These are phyloP conservation scores for Aspergillus versicolor DNA, from an alignment of 2,329 filamentous ascomycete species.

Conservation along the genomic window DNA sequence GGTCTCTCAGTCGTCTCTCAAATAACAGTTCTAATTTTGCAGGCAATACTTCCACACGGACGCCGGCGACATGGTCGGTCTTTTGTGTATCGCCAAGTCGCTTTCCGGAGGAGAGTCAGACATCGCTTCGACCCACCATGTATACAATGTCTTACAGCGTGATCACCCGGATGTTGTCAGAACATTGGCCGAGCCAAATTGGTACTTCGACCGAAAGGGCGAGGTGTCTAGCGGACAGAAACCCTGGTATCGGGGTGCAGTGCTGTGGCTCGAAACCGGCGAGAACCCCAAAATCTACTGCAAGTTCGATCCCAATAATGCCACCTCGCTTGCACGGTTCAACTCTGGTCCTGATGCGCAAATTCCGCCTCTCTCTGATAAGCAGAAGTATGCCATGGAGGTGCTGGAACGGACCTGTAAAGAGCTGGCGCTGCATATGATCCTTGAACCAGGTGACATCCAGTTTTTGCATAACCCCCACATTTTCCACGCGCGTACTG, in stretches of 20 bases:
- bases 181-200: slow-evolving; percentile 72
- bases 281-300: slow-evolving; percentile 65
- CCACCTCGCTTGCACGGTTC: slow-evolving; percentile 69
- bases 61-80: slow-evolving; percentile 76
- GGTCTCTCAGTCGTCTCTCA: slow-evolving; percentile 7
- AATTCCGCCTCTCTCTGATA: slow-evolving; percentile 26
- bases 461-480: slow-evolving; percentile 29
- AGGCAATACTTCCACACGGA: slow-evolving; percentile 84
- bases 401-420: slow-evolving; percentile 26
- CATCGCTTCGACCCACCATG: slow-evolving; percentile 72
- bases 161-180: slow-evolving; percentile 77
- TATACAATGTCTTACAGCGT: slow-evolving; percentile 76
- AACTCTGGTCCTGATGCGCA: slow-evolving; percentile 49
- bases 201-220: slow-evolving; percentile 92
- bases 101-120: slow-evolving; percentile 83
- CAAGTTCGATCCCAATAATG: slow-evolving; percentile 76
- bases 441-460: slow-evolving; percentile 28
- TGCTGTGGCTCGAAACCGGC: slow-evolving; percentile 73
- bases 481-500: slow-evolving; percentile 29
- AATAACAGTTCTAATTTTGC: background rate
- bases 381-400: slow-evolving; percentile 26
- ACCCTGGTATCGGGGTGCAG: slow-evolving; percentile 68
- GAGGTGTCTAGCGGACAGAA: slow-evolving; percentile 74
- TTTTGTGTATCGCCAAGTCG: slow-evolving; percentile 76
- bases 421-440: slow-evolving; percentile 26